Conservation (phyloP, 169 alveolate species). For the Plasmodium cynomolgi region DNA sequence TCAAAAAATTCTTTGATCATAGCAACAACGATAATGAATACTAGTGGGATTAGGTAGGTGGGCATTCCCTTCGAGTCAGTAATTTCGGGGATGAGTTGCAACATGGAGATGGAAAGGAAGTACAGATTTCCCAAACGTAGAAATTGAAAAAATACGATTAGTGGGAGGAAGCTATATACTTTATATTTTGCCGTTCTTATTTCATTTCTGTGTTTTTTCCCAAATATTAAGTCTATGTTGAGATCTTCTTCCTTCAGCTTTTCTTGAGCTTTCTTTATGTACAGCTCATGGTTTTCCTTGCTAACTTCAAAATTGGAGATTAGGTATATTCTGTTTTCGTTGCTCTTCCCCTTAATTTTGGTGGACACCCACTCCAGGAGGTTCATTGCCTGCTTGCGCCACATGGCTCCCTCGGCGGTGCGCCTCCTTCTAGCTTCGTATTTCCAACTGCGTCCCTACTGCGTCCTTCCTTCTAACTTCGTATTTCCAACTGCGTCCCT, state of each 20-base stretch:
- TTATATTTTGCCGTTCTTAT: constrained; percentile 80
- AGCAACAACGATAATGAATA: constrained; percentile 93
- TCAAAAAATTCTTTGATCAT: constrained; percentile 94
- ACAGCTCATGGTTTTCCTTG: constrained; percentile 51
- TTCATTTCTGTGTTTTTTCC: constrained; percentile 56
- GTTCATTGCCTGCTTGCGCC: background rate
- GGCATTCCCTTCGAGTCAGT: constrained; percentile 94
- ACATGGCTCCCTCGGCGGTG: background rate
- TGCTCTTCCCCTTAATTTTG: constrained; percentile 27
- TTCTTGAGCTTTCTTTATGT: constrained; percentile 52
- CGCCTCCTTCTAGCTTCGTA: background rate
- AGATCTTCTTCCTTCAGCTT: constrained; percentile 50
- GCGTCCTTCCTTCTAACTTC: too few species aligned
- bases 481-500: background rate
- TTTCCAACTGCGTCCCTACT: background rate
- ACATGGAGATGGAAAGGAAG: constrained; percentile 90
- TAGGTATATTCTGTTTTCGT: constrained; percentile 38
- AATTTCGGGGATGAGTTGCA: constrained; percentile 88
- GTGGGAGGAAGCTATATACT: constrained; percentile 75
- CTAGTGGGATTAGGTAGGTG: constrained; percentile 91
- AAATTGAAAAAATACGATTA: constrained; percentile 77
- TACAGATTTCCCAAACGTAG: constrained; percentile 90
- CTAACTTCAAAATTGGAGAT: constrained; percentile 56
- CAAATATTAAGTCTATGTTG: constrained; percentile 66
- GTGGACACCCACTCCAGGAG: constrained; percentile 33